phyloP scores from a whole-genome alignment of 306 rosid species.

The Glycine latifolia region DNA sequence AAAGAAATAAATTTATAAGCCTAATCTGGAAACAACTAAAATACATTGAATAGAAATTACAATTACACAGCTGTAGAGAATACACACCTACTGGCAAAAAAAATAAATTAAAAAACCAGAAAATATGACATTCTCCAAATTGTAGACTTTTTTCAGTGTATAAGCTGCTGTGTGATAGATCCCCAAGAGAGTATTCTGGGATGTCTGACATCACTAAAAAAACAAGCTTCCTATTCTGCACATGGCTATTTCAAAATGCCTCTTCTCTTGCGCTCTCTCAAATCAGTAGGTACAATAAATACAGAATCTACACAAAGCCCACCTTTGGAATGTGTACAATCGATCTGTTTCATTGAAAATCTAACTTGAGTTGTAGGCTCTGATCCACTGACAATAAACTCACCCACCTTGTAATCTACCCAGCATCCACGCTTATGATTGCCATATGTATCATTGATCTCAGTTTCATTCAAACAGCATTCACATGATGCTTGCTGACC shows the following conservation, averaged over 20 bases:
- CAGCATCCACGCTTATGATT: slow-evolving; percentile 83
- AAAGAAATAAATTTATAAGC: background rate
- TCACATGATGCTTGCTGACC: slow-evolving; percentile 73
- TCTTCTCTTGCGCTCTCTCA: slow-evolving; percentile 58
- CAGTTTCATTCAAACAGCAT: slow-evolving; percentile 74
- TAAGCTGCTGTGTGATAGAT: too few species aligned
- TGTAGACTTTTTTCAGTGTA: slow-evolving; percentile 28
- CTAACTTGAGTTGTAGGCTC: slow-evolving; percentile 73
- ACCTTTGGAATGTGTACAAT: slow-evolving; percentile 89
- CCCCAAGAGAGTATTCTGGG: slow-evolving; percentile 36
- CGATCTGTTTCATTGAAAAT: slow-evolving; percentile 95
- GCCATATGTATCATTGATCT: slow-evolving; percentile 58
- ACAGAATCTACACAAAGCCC: slow-evolving; percentile 91
- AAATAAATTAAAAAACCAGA: slow-evolving; percentile 5
- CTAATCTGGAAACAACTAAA: slow-evolving; percentile 40
- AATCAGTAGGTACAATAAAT: slow-evolving; percentile 68
- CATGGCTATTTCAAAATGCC: slow-evolving; percentile 58
- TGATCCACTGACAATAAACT: slow-evolving; percentile 67
- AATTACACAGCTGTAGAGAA: slow-evolving; percentile 46
- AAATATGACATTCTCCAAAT: slow-evolving; percentile 50
- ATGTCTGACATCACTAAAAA: slow-evolving; percentile 39
- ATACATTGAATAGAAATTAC: slow-evolving; percentile 20
- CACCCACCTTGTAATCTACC: slow-evolving; percentile 98
- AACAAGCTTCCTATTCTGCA: slow-evolving; percentile 38
- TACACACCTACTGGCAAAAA: slow-evolving; percentile 44